A percentile compares a stretch with the other conserved stretches of the same genome.
Evolutionary conservation across 805 yeast species (phyloP).

Genomic region (Tetrapisispora taiwanensis): DNA sequence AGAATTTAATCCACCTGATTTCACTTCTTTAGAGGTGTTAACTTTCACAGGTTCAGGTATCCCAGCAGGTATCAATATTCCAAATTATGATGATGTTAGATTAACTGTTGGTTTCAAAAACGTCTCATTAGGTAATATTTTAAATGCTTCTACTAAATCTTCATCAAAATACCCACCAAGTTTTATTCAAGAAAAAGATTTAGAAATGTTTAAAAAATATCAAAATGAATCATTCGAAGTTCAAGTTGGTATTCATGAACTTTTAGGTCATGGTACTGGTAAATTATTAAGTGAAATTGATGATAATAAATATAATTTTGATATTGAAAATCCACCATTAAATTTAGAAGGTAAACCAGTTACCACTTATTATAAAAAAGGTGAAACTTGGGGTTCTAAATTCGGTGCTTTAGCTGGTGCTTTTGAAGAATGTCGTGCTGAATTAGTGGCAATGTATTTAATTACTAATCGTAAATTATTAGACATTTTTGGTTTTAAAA

Average conservation of each 20-base stretch:
- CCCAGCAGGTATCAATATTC: conserved; percentile 90
- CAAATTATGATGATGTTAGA: conserved; percentile 85
- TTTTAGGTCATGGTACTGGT: conserved; percentile 88
- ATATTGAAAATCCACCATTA: conserved; percentile 48
- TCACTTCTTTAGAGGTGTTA: conserved; percentile 79
- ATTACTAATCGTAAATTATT: conserved; percentile 59
- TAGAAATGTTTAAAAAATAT: conserved; percentile 54
- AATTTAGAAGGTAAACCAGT: conserved; percentile 54
- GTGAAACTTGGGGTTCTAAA: conserved; percentile 85
- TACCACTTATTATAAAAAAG: conserved; percentile 59
- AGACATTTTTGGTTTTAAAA: conserved; percentile 59
- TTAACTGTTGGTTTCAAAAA: conserved; percentile 78
- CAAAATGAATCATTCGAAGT: conserved; percentile 81
- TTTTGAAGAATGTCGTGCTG: conserved; percentile 90
- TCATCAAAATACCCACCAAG: conserved; percentile 49
- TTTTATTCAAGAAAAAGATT: conserved; percentile 46
- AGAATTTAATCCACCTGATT: conserved; percentile 83
- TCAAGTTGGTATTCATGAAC: conserved; percentile 88
- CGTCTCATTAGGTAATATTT: conserved; percentile 78
- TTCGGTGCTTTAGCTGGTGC: conserved; percentile 79
- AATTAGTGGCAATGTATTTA: conserved; percentile 74
- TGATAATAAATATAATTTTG: conserved; percentile 64
- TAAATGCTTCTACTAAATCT: conserved; percentile 56
- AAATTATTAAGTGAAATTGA: conserved; percentile 55
- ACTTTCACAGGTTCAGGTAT: conserved; percentile 85